A percentile compares a stretch with the other conserved stretches of the same genome.
Evolutionary conservation across 78 protist genomes (phyloP).

Genomic region (Protostelium mycophagum): DNA sequence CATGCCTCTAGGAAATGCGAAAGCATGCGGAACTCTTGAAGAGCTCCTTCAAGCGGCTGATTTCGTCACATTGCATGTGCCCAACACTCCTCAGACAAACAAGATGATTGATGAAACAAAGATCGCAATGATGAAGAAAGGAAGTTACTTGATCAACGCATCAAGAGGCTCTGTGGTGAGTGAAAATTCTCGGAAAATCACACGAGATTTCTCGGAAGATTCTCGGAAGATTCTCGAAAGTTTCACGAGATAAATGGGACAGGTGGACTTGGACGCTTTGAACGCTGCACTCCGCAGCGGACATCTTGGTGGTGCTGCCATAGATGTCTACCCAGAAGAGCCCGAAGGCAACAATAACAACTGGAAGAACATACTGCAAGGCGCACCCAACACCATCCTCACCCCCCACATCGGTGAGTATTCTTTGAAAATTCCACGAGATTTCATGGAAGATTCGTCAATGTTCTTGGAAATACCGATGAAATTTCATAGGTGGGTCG

Average conservation of each 20-base stretch:
- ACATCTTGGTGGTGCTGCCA: constrained; percentile 81
- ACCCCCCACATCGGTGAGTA: constrained; percentile 93
- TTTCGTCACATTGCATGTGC: constrained; percentile 90
- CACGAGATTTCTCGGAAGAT: neutral
- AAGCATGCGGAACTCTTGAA: constrained; percentile 29
- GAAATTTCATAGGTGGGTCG: constrained; percentile 64
- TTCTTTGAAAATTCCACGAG: too few relatives aligned
- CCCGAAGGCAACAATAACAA: constrained; percentile 75
- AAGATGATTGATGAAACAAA: constrained; percentile 66
- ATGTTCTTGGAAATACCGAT: neutral
- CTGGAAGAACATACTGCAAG: constrained; percentile 47
- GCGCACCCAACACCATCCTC: constrained; percentile 78
- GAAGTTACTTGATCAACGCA: constrained; percentile 74
- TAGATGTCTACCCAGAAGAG: constrained; percentile 88
- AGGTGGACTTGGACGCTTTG: constrained; percentile 61
- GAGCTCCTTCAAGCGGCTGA: constrained; percentile 59
- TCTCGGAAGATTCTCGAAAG: neutral
- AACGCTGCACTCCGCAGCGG: constrained; percentile 71
- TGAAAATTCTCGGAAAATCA: neutral
- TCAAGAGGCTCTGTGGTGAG: constrained; percentile 74
- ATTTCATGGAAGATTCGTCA: neutral
- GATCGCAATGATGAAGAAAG: constrained; percentile 70
- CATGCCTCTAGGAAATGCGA: constrained; percentile 79
- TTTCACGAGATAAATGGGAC: neutral
- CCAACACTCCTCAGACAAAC: constrained; percentile 64